phyloP scores from a whole-genome alignment of 2,329 filamentous ascomycete genomes.

The Ophiostoma sp. region DNA sequence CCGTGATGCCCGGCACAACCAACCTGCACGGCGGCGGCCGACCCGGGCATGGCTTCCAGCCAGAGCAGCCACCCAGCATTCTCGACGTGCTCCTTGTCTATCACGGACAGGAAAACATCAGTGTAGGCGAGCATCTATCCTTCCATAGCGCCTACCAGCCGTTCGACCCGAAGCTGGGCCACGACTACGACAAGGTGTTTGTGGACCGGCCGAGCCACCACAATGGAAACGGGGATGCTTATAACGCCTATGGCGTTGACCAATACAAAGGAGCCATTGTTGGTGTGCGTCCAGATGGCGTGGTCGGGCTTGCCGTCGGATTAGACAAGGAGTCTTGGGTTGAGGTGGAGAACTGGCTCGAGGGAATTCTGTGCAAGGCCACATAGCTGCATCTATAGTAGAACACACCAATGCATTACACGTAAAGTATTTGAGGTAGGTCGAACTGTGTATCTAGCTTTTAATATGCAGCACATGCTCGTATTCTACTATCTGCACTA shows the following conservation, averaged over 20 bases:
- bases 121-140: constrained; percentile 30
- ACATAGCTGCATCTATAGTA: too few relatives aligned
- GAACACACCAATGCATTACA: too few relatives aligned
- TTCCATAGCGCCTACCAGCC: constrained; percentile 47
- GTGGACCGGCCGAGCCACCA: constrained; percentile 51
- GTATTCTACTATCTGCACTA: too few relatives aligned
- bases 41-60: constrained; percentile 7
- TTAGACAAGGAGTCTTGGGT: constrained; percentile 26
- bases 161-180: constrained; percentile 43
- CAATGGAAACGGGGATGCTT: constrained; percentile 46
- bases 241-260: constrained; percentile 56
- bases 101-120: constrained; percentile 37
- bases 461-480: too few relatives aligned
- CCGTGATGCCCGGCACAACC: constrained; percentile 33
- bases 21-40: constrained; percentile 26
- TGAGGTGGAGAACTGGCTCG: constrained; percentile 14
- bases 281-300: constrained; percentile 54
- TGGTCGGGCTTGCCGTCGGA: constrained; percentile 44
- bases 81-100: constrained; percentile 60
- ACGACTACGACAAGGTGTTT: constrained; percentile 53
- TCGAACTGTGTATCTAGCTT: too few relatives aligned
- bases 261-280: constrained; percentile 42
- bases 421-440: too few relatives aligned
- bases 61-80: constrained; percentile 5
- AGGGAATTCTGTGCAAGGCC: neutral